These are phyloP conservation scores for Evernia prunastri DNA, from an alignment of 495 filamentous ascomycete genomes.

Conservation along the genomic window DNA sequence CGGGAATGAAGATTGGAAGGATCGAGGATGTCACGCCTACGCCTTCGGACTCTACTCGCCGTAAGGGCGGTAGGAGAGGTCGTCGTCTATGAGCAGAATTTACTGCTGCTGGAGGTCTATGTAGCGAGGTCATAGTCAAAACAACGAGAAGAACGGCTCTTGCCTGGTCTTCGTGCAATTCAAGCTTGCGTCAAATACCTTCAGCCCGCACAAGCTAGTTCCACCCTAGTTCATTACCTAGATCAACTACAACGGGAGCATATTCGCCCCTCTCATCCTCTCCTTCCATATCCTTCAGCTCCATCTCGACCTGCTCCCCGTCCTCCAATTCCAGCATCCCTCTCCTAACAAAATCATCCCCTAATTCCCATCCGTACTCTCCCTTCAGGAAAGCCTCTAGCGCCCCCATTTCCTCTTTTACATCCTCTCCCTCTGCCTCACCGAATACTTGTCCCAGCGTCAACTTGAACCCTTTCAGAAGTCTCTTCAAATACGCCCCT, in stretches of 20 bases:
- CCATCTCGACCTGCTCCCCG: constrained; percentile 71
- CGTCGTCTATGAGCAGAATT: constrained; percentile 77
- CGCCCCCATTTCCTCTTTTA: constrained; percentile 48
- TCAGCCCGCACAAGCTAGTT: neutral
- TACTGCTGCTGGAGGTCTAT: constrained; percentile 29
- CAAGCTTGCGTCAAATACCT: neutral
- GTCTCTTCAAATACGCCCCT: constrained; percentile 47
- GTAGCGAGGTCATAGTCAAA: constrained; percentile 35
- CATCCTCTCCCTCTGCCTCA: constrained; percentile 30
- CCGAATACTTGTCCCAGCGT: constrained; percentile 39
- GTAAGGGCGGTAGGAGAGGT: constrained; percentile 99
- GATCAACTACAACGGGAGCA: constrained; percentile 72
- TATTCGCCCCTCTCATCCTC: constrained; percentile 85
- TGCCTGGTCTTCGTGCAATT: constrained; percentile 49
- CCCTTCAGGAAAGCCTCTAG: constrained; percentile 50
- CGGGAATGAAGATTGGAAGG: constrained; percentile 98
- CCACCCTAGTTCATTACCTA: constrained; percentile 25
- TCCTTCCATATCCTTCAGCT: constrained; percentile 65
- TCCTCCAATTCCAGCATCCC: constrained; percentile 70
- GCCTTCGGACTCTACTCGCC: constrained; percentile 94
- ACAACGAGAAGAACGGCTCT: constrained; percentile 51
- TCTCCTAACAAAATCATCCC: constrained; percentile 48
- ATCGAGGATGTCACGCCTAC: constrained; percentile 99
- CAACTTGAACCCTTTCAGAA: constrained; percentile 48
- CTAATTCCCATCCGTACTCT: constrained; percentile 61